Evolutionary conservation across 371 early-diverging fungal species (phyloP), one percentile per base, ranked within the genome.

Genomic region (Circinella minor): DNA sequence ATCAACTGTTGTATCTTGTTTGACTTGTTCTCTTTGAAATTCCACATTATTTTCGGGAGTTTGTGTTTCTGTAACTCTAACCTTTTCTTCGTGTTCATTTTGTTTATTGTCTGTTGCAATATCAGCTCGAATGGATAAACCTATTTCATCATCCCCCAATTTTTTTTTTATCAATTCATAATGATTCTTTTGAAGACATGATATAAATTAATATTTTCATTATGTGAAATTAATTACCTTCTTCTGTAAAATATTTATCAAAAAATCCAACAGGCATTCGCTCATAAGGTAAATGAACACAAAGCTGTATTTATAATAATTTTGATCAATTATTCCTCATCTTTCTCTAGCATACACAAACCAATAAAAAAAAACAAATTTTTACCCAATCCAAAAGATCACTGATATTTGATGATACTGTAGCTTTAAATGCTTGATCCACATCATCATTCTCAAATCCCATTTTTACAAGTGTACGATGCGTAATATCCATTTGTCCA

Each of bases 331-430:
- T 8, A 51, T 4, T 51, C 8, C 1, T 51, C 51, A 7, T 15
- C 51, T n/a, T 51, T 17, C 51, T 20, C 20, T 36, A 11, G 51
- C 43, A 27, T 27, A 6, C 36, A n/a, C 27, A 34, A 37, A 59
- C 36, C 36, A 27, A 18, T 36, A 9, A 51, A 17, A 4, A 43
- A 13, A 67, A 49, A 36, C 0, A 54, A n/a, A 17, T 17, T 43
- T 57, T 63, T 85, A 89, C 87, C 89, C 89, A 89, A 72, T 88
- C 88, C 37, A 89, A 60, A 54, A 84, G 77, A 63, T 84, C 83
- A 11, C 81, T 81, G 9, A 86, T 70, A n/a, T 82, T 72, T 17
- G 77, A 74, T 0, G 87, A 78, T 38, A 77, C 70, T 13, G 86
- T 87, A 0, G 79, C 74, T 20, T 62, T 49, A 55, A 89, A 80